These are phyloP conservation scores for Lophiotrema nucula DNA, from an alignment of 495 filamentous ascomycete species.

Conservation along the genomic window DNA sequence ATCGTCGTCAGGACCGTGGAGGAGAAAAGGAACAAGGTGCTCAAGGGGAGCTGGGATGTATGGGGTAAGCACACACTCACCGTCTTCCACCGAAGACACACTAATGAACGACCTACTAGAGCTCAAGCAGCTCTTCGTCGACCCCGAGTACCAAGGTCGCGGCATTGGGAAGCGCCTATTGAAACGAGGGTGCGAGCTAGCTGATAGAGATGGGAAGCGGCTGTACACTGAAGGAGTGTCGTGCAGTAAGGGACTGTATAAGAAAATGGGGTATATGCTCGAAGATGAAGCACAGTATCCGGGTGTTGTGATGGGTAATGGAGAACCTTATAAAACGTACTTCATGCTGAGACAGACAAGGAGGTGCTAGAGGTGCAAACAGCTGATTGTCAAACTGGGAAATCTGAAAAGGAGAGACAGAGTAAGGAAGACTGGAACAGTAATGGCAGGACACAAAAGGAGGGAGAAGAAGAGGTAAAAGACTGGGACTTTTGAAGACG, in stretches of 20 bases:
- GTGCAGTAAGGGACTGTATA: constrained; percentile 53
- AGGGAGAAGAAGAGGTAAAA: no score
- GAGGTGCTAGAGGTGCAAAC: no score
- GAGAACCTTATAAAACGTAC: neutral
- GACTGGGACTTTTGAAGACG: no score
- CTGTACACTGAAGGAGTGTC: constrained; percentile 57
- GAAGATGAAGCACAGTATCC: constrained; percentile 43
- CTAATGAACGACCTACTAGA: constrained; percentile 13
- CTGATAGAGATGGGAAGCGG: constrained; percentile 48
- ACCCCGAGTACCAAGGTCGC: constrained; percentile 48
- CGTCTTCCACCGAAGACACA: neutral
- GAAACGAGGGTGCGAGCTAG: constrained; percentile 50
- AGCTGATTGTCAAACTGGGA: no score
- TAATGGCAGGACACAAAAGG: no score
- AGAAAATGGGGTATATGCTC: constrained; percentile 51
- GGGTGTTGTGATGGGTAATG: constrained; percentile 5
- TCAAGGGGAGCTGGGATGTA: constrained; percentile 2
- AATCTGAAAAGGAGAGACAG: no score
- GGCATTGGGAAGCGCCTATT: constrained; percentile 53
- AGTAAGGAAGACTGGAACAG: no score
- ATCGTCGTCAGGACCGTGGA: neutral
- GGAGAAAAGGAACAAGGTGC: constrained; percentile 1
- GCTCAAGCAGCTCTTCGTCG: constrained; percentile 42
- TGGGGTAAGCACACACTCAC: constrained; percentile 10
- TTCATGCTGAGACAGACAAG: neutral